Conservation (phyloP, 2,329 filamentous ascomycete genomes). For the Microdochium bolleyi region DNA sequence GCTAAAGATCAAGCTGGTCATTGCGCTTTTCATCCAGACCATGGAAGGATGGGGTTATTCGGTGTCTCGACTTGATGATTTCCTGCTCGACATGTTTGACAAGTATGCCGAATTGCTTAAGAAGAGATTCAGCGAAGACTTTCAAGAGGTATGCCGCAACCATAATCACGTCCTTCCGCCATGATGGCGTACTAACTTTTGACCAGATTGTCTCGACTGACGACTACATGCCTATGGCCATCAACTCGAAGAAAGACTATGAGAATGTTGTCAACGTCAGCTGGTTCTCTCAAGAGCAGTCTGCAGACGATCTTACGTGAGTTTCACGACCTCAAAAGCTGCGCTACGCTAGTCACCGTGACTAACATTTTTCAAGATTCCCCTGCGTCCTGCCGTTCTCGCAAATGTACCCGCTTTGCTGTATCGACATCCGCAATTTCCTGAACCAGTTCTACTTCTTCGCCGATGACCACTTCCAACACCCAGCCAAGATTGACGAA, state of each 20-base stretch:
- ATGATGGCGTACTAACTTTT: slow-evolving; percentile 7
- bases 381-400: slow-evolving; percentile 96
- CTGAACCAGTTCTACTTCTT: slow-evolving; percentile 98
- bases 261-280: slow-evolving; percentile 93
- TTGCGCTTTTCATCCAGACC: slow-evolving; percentile 93
- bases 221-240: slow-evolving; percentile 99
- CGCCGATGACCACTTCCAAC: slow-evolving; percentile 90
- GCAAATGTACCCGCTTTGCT: slow-evolving; percentile 97
- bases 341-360: background rate
- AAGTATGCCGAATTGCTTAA: slow-evolving; percentile 92
- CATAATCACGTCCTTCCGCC: background rate
- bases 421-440: slow-evolving; percentile 96
- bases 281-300: slow-evolving; percentile 86
- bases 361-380: slow-evolving; percentile 49
- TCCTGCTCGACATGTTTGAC: slow-evolving; percentile 82
- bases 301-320: slow-evolving; percentile 66
- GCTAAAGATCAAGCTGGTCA: slow-evolving; percentile 88
- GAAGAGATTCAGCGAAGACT: slow-evolving; percentile 86
- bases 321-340: slow-evolving; percentile 17
- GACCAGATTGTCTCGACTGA: slow-evolving; percentile 70
- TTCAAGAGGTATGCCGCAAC: slow-evolving; percentile 61
- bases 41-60: slow-evolving; percentile 97
- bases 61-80: slow-evolving; percentile 70
- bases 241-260: slow-evolving; percentile 83
- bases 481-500: slow-evolving; percentile 83